Percentiles rank a stretch among this genome's conserved stretches.
These are phyloP conservation scores for Staphylotrichum longicolle DNA, from an alignment of 495 filamentous ascomycete species.

Conservation along the genomic window DNA sequence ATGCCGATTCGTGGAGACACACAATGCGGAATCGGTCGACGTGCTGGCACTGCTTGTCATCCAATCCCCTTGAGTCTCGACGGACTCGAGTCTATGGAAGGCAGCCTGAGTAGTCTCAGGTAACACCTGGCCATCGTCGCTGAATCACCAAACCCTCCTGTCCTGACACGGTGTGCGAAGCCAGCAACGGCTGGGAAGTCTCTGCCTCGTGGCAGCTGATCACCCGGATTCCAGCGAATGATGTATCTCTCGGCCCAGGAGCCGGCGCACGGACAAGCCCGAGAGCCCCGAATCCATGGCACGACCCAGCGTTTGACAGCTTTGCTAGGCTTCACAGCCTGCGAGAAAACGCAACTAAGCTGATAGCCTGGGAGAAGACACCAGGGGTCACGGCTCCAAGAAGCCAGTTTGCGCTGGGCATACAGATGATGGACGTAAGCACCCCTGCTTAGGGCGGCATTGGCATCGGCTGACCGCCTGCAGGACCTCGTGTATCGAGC, in stretches of 20 bases:
- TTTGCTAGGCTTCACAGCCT: neutral
- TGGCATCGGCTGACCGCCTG: constrained; percentile 22
- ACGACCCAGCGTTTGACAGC: neutral
- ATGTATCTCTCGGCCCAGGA: neutral
- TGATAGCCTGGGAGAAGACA: neutral
- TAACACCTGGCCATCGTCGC: neutral
- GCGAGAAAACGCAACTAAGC: neutral
- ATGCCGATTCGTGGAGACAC: neutral
- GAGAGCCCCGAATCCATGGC: neutral
- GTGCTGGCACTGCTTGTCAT: neutral
- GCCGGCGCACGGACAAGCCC: constrained; percentile 10
- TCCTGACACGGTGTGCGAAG: neutral
- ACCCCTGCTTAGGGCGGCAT: constrained; percentile 20
- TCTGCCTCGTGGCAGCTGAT: neutral
- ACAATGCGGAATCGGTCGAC: neutral
- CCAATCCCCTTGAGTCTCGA: too few relatives aligned
- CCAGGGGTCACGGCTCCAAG: neutral
- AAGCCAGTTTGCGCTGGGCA: neutral
- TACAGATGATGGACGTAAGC: constrained; percentile 9
- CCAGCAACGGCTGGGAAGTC: neutral
- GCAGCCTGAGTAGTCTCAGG: neutral
- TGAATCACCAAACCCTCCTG: neutral
- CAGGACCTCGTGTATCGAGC: constrained; percentile 7
- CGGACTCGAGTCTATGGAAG: too few relatives aligned
- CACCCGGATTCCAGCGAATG: constrained; percentile 3